Evolutionary conservation across 176 grass and related monocot genomes (phyloP).

Genomic region (Musa beccarii): DNA sequence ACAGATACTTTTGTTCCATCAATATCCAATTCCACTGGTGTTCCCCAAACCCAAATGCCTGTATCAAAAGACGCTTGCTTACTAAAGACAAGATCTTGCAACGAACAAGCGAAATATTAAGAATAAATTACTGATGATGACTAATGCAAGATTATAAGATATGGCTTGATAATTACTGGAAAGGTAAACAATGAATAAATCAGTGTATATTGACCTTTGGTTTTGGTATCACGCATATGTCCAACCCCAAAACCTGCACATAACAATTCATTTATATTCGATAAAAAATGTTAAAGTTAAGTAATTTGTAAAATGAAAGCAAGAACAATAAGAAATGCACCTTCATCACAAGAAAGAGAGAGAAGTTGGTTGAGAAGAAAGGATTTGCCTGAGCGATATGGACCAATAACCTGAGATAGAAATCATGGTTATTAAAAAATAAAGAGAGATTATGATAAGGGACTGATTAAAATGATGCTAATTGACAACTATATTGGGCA

Average conservation of each 20-base stretch:
- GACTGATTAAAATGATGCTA: neutral
- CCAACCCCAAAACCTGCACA: slow-evolving; percentile 83
- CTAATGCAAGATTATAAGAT: neutral
- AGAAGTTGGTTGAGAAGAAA: slow-evolving; percentile 98
- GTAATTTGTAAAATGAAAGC: neutral
- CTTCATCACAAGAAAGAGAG: slow-evolving; percentile 69
- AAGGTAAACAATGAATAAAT: slow-evolving; percentile 1
- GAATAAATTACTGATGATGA: neutral
- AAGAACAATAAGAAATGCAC: slow-evolving; percentile 17
- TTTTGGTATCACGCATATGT: slow-evolving; percentile 94
- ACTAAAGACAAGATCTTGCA: neutral
- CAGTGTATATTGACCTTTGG: slow-evolving; percentile 48
- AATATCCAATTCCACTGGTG: slow-evolving; percentile 54
- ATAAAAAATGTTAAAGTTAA: neutral
- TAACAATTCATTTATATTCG: slow-evolving; percentile 1
- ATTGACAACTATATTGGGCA: neutral
- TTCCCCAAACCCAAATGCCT: slow-evolving; percentile 96
- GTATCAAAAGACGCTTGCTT: slow-evolving; percentile 11
- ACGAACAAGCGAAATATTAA: neutral
- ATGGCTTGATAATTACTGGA: neutral
- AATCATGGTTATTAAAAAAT: slow-evolving; percentile 9
- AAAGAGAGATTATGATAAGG: neutral
- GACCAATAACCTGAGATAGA: slow-evolving; percentile 61
- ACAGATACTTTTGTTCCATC: slow-evolving; percentile 77
- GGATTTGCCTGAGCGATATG: slow-evolving; percentile 85